These are phyloP conservation scores for Lentinula boryana DNA, from an alignment of 768 basidiomycete species.

Conservation along the genomic window DNA sequence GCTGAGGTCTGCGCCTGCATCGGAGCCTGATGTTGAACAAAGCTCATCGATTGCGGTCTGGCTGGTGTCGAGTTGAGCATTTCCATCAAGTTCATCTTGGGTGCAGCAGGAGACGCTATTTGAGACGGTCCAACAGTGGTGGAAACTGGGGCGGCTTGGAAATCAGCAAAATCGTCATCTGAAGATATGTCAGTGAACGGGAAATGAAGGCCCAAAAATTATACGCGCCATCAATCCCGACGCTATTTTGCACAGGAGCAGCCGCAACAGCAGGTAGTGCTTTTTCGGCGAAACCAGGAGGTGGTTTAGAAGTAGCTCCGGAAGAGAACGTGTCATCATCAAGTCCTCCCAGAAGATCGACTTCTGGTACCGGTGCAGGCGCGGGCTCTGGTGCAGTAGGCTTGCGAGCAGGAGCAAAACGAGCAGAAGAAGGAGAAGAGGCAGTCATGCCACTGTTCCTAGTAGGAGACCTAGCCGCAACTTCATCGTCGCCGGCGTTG, in stretches of 20 bases:
- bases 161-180: constrained; percentile 87
- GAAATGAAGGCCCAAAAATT: not conserved
- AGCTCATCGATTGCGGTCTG: constrained; percentile 19
- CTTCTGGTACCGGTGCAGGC: constrained; percentile 31
- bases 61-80: constrained; percentile 35
- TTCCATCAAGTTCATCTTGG: constrained; percentile 40
- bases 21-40: not conserved
- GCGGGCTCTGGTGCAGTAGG: constrained; percentile 32
- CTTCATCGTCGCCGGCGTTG: constrained; percentile 91
- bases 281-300: constrained; percentile 38
- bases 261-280: constrained; percentile 42
- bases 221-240: constrained; percentile 36
- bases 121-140: constrained; percentile 19
- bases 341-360: constrained; percentile 76
- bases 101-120: constrained; percentile 28
- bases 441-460: constrained; percentile 12
- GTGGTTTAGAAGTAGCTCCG: constrained; percentile 20
- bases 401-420: constrained; percentile 27
- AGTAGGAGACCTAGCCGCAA: constrained; percentile 20
- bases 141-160: constrained; percentile 60
- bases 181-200: constrained; percentile 5
- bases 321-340: constrained; percentile 54
- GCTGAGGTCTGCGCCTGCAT: constrained; percentile 3
- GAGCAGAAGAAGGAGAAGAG: constrained; percentile 29
- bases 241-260: constrained; percentile 16